Evolutionary conservation across 345 rosid species (phyloP).

Genomic region (Eucalyptus rudis): DNA sequence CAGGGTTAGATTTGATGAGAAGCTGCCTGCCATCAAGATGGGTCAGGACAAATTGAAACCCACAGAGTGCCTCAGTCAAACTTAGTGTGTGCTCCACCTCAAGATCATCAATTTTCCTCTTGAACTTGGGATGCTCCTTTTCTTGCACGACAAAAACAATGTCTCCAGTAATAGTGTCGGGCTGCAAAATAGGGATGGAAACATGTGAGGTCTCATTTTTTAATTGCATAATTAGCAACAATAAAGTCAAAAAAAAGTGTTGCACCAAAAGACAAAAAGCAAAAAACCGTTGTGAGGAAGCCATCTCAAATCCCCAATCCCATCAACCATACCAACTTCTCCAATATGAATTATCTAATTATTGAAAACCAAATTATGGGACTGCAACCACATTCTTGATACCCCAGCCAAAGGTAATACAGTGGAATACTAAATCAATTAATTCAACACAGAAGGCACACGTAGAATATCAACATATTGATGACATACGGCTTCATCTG

Average conservation of each 20-base stretch:
- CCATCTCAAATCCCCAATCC: neutral
- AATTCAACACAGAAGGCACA: neutral
- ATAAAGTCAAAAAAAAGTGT: neutral
- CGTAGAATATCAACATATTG: neutral
- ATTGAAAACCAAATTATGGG: neutral
- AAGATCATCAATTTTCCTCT: constrained; percentile 77
- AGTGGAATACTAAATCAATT: neutral
- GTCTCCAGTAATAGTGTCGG: constrained; percentile 84
- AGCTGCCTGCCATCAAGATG: constrained; percentile 86
- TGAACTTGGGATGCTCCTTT: constrained; percentile 77
- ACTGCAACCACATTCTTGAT: neutral
- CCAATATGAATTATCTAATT: neutral
- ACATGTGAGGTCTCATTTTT: neutral
- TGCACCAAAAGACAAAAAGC: neutral
- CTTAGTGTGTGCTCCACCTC: constrained; percentile 63
- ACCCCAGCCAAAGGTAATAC: neutral
- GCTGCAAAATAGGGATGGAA: constrained; percentile 30
- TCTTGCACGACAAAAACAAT: constrained; percentile 71
- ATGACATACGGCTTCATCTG: constrained; percentile 47
- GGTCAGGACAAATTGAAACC: constrained; percentile 64
- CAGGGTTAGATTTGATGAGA: constrained; percentile 71
- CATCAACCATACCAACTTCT: neutral
- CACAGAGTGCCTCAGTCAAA: constrained; percentile 83
- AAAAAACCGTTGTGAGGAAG: neutral
- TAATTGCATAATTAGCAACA: neutral